Conservation (phyloP, 2,329 filamentous ascomycete genomes). For the Aspergillus puulaauensis region DNA sequence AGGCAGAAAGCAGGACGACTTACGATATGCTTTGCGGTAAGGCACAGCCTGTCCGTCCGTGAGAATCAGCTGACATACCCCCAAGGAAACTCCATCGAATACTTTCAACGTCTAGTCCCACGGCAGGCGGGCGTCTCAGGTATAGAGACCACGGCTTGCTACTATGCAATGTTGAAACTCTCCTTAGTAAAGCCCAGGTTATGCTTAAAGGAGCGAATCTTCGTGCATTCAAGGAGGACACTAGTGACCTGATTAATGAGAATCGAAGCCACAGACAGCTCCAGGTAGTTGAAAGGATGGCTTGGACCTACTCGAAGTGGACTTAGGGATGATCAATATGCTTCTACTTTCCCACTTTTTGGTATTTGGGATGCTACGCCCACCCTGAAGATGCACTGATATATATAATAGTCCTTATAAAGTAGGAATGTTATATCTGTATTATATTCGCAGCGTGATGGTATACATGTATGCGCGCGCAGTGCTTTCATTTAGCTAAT, state of each 20-base stretch:
- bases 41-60: background rate
- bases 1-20: conserved; percentile 65
- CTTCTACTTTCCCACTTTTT: background rate
- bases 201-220: conserved; percentile 73
- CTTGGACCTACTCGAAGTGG: conserved; percentile 88
- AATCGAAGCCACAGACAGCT: conserved; percentile 76
- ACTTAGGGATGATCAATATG: conserved; percentile 32
- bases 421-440: no score
- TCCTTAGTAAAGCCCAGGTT: conserved; percentile 66
- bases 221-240: conserved; percentile 83
- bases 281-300: conserved; percentile 76
- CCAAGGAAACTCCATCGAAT: conserved; percentile 77
- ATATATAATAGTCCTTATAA: no score
- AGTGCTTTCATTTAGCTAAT: no score
- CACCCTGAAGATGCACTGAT: no score
- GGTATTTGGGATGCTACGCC: no score
- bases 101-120: conserved; percentile 66
- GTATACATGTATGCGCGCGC: no score
- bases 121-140: conserved; percentile 71
- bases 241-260: conserved; percentile 78
- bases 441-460: no score
- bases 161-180: conserved; percentile 82
- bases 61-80: background rate
- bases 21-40: conserved; percentile 72
- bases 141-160: conserved; percentile 93